Evolutionary conservation across 2,329 filamentous ascomycete genomes (phyloP).

Genomic region (Clarireedia homoeocarpa): DNA sequence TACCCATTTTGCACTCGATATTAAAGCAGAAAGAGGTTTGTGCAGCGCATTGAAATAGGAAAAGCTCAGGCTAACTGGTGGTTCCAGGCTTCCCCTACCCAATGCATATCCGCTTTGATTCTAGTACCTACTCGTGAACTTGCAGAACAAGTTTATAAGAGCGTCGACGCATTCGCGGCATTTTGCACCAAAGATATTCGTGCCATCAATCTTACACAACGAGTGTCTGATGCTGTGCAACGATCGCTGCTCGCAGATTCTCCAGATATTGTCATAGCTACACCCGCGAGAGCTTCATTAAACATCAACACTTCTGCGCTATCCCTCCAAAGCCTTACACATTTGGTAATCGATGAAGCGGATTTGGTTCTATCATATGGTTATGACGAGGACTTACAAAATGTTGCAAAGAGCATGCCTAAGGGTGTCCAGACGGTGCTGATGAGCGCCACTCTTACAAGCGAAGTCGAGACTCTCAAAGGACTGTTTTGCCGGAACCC

Average conservation of each 20-base stretch:
- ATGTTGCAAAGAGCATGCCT: constrained; percentile 68
- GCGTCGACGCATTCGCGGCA: constrained; percentile 65
- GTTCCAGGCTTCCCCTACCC: constrained; percentile 39
- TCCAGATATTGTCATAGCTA: constrained; percentile 86
- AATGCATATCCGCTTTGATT: constrained; percentile 67
- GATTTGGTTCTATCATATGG: constrained; percentile 91
- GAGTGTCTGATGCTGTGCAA: constrained; percentile 83
- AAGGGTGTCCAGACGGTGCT: constrained; percentile 83
- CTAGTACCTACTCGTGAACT: constrained; percentile 93
- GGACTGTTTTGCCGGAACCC: constrained; percentile 78
- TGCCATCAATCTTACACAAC: constrained; percentile 80
- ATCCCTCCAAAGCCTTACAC: constrained; percentile 60
- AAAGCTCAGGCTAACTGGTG: constrained; percentile 35
- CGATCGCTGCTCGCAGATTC: constrained; percentile 75
- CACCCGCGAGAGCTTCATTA: constrained; percentile 73
- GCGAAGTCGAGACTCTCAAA: constrained; percentile 80
- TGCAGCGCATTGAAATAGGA: constrained; percentile 57
- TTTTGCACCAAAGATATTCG: constrained; percentile 82
- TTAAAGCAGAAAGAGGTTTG: constrained; percentile 65
- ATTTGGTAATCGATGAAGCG: constrained; percentile 84
- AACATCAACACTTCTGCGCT: constrained; percentile 69
- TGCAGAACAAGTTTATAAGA: constrained; percentile 80
- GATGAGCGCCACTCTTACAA: constrained; percentile 87
- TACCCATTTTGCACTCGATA: constrained; percentile 81
- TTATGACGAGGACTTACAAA: constrained; percentile 83